phyloP scores from a whole-genome alignment of 2,329 filamentous ascomycete genomes.

The Fusarium equiseti region DNA sequence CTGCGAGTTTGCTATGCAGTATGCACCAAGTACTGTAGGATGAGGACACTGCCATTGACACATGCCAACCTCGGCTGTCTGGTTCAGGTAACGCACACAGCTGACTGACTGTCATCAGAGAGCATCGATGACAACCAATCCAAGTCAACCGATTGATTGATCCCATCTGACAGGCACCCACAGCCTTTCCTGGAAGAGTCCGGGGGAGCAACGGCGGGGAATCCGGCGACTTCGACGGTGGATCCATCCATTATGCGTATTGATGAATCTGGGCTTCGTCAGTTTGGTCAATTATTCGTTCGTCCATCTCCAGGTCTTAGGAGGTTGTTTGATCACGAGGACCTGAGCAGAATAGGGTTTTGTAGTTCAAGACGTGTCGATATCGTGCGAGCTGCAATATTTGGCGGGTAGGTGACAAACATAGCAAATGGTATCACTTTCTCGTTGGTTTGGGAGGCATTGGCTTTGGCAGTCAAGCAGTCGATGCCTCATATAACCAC shows the following conservation, averaged over 20 bases:
- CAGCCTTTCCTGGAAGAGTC: slow-evolving; percentile 24
- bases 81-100: slow-evolving; percentile 16
- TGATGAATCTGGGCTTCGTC: slow-evolving; percentile 28
- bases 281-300: neutral
- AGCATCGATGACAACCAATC: slow-evolving; percentile 23
- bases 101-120: slow-evolving; percentile 22
- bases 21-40: neutral
- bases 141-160: slow-evolving; percentile 25
- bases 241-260: slow-evolving; percentile 33
- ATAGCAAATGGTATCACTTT: neutral
- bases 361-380: neutral
- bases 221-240: slow-evolving; percentile 19
- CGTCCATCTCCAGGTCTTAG: neutral
- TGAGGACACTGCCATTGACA: slow-evolving; percentile 20
- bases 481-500: neutral
- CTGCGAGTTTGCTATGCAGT: neutral
- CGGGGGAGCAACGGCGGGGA: slow-evolving; percentile 28
- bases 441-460: neutral
- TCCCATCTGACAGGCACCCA: slow-evolving; percentile 37
- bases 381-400: neutral
- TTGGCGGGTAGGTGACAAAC: slow-evolving; percentile 6
- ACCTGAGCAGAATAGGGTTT: neutral
- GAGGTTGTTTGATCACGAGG: neutral
- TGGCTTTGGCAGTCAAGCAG: neutral
- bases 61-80: slow-evolving; percentile 45